Percentiles rank a stretch among this genome's conserved stretches.
Conservation (phyloP, 2,329 filamentous ascomycete genomes). For the Fusarium succisae region DNA sequence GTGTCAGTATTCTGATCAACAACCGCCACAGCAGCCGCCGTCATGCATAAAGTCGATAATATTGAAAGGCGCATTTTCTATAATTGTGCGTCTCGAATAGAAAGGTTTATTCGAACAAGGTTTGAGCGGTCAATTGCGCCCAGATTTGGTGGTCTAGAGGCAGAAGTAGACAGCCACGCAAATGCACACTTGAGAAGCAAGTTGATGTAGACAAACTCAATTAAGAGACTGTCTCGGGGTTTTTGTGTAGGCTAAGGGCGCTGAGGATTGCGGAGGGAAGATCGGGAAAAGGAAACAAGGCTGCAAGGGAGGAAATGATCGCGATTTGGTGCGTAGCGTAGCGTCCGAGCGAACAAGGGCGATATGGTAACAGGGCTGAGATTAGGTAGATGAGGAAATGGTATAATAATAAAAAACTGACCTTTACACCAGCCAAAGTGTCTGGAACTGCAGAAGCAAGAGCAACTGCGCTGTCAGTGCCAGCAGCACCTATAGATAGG, state of each 20-base stretch:
- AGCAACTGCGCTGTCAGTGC: conserved; percentile 39
- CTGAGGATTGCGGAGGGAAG: neutral
- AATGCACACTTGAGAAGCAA: neutral
- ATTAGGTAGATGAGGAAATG: neutral
- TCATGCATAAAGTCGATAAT: neutral
- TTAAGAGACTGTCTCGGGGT: neutral
- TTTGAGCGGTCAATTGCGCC: neutral
- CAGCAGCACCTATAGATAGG: conserved; percentile 44
- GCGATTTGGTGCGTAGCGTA: too few species aligned
- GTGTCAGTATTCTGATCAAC: conserved; percentile 36
- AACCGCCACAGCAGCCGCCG: neutral
- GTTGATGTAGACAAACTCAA: neutral
- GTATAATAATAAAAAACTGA: neutral
- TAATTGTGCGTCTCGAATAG: neutral
- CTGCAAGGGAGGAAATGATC: neutral
- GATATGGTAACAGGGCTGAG: neutral
- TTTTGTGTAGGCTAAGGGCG: neutral
- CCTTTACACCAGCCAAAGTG: conserved; percentile 21
- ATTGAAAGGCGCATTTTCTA: conserved; percentile 23
- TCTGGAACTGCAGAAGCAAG: conserved; percentile 8
- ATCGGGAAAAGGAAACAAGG: neutral
- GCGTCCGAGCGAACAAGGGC: neutral
- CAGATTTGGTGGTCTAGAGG: neutral
- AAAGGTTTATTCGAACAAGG: neutral
- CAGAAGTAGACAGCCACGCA: too few species aligned